phyloP scores from a whole-genome alignment of 2,329 filamentous ascomycete genomes.

The Aspergillus aculeatus region DNA sequence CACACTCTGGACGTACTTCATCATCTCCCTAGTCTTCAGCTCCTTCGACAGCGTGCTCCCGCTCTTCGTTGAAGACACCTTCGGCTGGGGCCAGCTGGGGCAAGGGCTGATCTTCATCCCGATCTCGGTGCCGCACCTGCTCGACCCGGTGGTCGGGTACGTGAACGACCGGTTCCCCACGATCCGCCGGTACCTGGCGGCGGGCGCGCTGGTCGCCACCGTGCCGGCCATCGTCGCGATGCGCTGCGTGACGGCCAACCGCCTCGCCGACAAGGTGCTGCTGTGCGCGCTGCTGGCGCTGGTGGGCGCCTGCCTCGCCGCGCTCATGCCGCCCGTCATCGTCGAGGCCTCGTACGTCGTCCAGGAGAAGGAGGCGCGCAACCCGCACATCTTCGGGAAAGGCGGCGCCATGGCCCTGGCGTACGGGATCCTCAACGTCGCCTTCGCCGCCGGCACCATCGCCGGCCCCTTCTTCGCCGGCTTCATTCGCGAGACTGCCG shows the following conservation, averaged over 20 bases:
- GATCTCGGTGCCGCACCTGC: constrained; percentile 35
- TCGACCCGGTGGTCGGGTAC: constrained; percentile 38
- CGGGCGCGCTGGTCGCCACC: constrained; percentile 56
- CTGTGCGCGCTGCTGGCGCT: constrained; percentile 64
- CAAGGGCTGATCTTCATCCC: constrained; percentile 59
- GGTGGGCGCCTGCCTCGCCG: constrained; percentile 57
- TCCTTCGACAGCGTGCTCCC: constrained; percentile 60
- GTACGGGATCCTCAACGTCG: constrained; percentile 53
- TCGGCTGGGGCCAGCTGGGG: constrained; percentile 53
- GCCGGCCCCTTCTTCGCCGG: constrained; percentile 52
- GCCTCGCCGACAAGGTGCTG: constrained; percentile 62
- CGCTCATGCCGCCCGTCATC: constrained; percentile 66
- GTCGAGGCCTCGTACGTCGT: constrained; percentile 66
- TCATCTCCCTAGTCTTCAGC: constrained; percentile 52
- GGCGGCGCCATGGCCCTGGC: constrained; percentile 58
- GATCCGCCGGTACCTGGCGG: constrained; percentile 57
- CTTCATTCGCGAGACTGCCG: constrained; percentile 42
- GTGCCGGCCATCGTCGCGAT: constrained; percentile 64
- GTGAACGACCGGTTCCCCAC: constrained; percentile 28
- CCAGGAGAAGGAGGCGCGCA: constrained; percentile 55
- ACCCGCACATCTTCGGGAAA: constrained; percentile 36
- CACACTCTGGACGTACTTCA: constrained; percentile 57
- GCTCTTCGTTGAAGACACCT: constrained; percentile 52
- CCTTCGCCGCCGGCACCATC: constrained; percentile 51
- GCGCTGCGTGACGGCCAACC: constrained; percentile 62